Evolutionary conservation across 139 green algal genomes (phyloP).

Genomic region (Yamagishiella unicocca): DNA sequence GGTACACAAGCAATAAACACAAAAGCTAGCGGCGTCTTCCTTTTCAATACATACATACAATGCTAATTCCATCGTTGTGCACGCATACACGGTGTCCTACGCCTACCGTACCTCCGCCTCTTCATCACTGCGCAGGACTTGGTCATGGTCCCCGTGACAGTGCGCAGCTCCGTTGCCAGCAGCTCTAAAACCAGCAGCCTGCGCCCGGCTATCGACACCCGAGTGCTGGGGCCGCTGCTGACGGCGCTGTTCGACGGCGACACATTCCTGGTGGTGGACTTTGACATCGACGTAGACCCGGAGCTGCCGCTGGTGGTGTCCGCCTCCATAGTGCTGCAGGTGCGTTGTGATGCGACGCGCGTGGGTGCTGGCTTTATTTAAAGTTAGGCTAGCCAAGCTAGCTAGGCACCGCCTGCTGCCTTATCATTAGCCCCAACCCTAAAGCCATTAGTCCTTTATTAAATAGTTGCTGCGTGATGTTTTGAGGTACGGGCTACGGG

Average conservation of each 20-base stretch:
- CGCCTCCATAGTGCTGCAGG: conserved; percentile 25
- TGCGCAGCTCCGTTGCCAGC: neutral
- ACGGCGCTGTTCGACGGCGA: conserved; percentile 33
- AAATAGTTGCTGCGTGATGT: too few species aligned
- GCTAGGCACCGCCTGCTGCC: too few species aligned
- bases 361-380: too few species aligned
- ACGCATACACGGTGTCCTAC: too few species aligned
- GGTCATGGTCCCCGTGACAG: conserved; percentile 11
- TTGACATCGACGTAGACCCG: neutral
- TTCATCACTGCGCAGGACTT: conserved; percentile 8
- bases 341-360: neutral
- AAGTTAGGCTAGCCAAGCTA: too few species aligned
- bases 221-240: neutral
- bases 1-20: too few species aligned
- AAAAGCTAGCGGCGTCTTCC: too few species aligned
- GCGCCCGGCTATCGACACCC: neutral
- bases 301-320: conserved; percentile 4
- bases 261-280: neutral
- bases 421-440: too few species aligned
- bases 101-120: neutral
- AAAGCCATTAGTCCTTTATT: too few species aligned
- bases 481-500: too few species aligned
- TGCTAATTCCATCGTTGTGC: too few species aligned
- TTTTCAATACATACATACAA: too few species aligned
- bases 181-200: neutral